Conservation (phyloP, 2,329 filamentous ascomycete species). For the Colletotrichum godetiae region DNA sequence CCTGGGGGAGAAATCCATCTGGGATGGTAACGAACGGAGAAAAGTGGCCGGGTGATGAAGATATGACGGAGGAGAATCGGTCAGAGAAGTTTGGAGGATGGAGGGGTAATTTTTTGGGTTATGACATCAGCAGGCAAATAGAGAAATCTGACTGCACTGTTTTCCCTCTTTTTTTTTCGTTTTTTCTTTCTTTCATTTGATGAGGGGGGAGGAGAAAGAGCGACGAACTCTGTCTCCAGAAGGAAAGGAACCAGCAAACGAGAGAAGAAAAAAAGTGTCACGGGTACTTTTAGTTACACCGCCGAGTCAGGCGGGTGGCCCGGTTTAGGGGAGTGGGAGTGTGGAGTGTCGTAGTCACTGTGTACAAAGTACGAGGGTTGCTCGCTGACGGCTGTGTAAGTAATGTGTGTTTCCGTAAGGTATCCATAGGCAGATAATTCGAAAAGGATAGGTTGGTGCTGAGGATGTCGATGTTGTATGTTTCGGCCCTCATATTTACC, state of each 20-base stretch:
- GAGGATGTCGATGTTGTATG: background rate
- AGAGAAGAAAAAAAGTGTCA: slow-evolving; percentile 15
- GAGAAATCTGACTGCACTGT: background rate
- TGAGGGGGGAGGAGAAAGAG: background rate
- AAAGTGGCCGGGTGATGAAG: background rate
- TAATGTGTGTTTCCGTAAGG: too few relatives aligned
- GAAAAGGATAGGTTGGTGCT: background rate
- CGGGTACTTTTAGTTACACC: slow-evolving; percentile 30
- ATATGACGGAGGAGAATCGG: background rate
- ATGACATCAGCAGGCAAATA: slow-evolving; percentile 15
- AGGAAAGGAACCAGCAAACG: background rate
- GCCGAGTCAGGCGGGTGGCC: slow-evolving; percentile 28
- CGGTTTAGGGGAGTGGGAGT: slow-evolving; percentile 11
- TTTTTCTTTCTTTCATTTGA: background rate
- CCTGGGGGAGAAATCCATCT: background rate
- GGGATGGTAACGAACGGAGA: background rate
- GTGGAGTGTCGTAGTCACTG: slow-evolving; percentile 28
- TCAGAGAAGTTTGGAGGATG: background rate
- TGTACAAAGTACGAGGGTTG: slow-evolving; percentile 17
- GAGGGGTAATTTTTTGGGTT: background rate
- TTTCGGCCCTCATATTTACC: background rate
- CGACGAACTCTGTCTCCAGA: background rate
- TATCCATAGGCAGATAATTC: background rate
- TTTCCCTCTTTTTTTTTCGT: background rate
- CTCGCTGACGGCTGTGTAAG: background rate